These are phyloP conservation scores for Blastobotrys niveus DNA, from an alignment of 1,139 yeast genomes.

Conservation along the genomic window DNA sequence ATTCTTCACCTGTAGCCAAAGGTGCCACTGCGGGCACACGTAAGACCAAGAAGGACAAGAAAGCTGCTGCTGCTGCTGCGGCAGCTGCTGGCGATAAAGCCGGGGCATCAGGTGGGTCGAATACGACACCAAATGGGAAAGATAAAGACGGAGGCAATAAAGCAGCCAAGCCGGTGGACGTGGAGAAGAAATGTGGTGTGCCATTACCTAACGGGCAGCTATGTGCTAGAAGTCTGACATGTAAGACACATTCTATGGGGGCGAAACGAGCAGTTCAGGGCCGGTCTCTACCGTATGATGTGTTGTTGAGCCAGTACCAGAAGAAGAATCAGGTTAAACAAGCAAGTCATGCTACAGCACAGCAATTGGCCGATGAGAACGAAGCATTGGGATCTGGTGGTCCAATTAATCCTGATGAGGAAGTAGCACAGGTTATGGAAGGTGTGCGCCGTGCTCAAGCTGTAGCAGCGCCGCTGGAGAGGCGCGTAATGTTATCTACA, in stretches of 20 bases:
- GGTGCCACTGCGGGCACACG: background rate
- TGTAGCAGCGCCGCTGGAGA: constrained; percentile 70
- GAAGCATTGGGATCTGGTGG: constrained; percentile 26
- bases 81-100: background rate
- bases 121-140: background rate
- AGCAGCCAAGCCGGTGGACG: constrained; percentile 80
- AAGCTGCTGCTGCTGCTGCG: constrained; percentile 38
- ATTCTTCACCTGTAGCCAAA: background rate
- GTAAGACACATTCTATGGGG: constrained; percentile 98
- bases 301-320: constrained; percentile 80
- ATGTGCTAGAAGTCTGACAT: constrained; percentile 91
- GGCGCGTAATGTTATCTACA: constrained; percentile 65
- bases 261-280: constrained; percentile 95
- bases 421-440: constrained; percentile 84
- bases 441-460: constrained; percentile 72
- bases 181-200: constrained; percentile 95
- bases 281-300: constrained; percentile 87
- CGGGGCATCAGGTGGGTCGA: background rate
- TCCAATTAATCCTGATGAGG: constrained; percentile 69
- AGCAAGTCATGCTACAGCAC: constrained; percentile 40
- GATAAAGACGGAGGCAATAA: constrained; percentile 37
- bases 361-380: constrained; percentile 33
- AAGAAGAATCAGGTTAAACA: constrained; percentile 86
- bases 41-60: constrained; percentile 42
- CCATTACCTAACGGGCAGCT: constrained; percentile 85